Evolutionary conservation across 805 yeast species (phyloP).

Genomic region (Starmerella apicola): DNA sequence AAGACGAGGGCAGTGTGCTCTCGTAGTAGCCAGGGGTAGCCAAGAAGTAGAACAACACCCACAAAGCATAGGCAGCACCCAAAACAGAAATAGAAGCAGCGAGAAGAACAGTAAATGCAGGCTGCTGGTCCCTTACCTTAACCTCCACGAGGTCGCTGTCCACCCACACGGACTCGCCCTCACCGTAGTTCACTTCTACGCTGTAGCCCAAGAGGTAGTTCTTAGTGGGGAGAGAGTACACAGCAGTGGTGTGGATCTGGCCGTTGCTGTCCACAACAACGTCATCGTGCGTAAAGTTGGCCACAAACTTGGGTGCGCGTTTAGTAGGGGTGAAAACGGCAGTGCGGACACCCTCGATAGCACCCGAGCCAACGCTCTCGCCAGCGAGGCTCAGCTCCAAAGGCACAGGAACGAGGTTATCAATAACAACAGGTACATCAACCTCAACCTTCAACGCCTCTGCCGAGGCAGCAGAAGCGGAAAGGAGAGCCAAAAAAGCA

Average conservation of each 20-base stretch:
- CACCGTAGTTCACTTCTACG: constrained; percentile 27
- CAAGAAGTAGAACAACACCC: constrained; percentile 34
- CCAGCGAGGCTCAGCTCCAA: constrained; percentile 6
- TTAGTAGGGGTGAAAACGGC: constrained; percentile 11
- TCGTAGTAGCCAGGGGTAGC: constrained; percentile 19
- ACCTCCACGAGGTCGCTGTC: constrained; percentile 26
- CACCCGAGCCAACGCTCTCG: constrained; percentile 3
- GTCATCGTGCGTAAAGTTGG: constrained; percentile 13
- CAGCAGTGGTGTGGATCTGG: neutral
- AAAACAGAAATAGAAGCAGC: constrained; percentile 45
- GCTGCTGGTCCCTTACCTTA: constrained; percentile 46
- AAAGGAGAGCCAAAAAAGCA: neutral
- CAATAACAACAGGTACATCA: constrained; percentile 3
- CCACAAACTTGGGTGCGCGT: constrained; percentile 13
- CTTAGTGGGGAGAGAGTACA: constrained; percentile 17
- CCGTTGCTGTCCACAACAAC: neutral
- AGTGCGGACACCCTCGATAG: constrained; percentile 11
- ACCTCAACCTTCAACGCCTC: constrained; percentile 5
- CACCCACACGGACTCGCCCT: constrained; percentile 18
- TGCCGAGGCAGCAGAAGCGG: constrained; percentile 6
- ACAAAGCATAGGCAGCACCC: constrained; percentile 38
- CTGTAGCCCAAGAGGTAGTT: constrained; percentile 49
- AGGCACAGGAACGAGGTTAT: constrained; percentile 4
- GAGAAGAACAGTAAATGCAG: constrained; percentile 57
- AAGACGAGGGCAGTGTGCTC: constrained; percentile 8